These are phyloP conservation scores for Phalaenopsis aphrodite DNA, from an alignment of 106 monocot genomes.

Conservation along the genomic window DNA sequence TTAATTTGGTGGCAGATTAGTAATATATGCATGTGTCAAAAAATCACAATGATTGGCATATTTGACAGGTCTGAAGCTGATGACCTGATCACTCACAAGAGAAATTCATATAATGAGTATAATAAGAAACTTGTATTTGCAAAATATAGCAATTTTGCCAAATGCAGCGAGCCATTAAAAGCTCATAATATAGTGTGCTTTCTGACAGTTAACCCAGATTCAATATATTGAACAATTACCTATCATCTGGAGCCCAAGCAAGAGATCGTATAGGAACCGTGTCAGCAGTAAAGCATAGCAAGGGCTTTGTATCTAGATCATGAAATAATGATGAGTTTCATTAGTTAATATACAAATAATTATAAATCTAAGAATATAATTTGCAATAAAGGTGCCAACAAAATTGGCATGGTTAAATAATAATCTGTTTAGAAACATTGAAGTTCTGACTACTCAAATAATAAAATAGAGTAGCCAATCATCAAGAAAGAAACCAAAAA, in stretches of 20 bases:
- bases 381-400: neutral
- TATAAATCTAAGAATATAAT: neutral
- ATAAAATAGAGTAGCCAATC: neutral
- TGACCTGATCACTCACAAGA: too few species aligned
- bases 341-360: neutral
- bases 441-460: neutral
- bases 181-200: neutral
- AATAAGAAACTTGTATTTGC: neutral
- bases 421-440: neutral
- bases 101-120: neutral
- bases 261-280: slow-evolving; percentile 76
- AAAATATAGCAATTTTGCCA: neutral
- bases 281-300: slow-evolving; percentile 79
- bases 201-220: neutral
- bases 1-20: too few species aligned
- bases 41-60: too few species aligned
- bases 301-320: slow-evolving; percentile 61
- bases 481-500: neutral
- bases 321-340: slow-evolving; percentile 4
- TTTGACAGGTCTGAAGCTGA: too few species aligned
- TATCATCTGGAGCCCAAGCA: slow-evolving; percentile 77
- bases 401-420: neutral
- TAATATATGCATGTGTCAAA: too few species aligned
- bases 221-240: slow-evolving; percentile 26
- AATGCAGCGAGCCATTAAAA: neutral